Conservation (phyloP, 164 flowering plant genomes). For the Liriodendron chinense region DNA sequence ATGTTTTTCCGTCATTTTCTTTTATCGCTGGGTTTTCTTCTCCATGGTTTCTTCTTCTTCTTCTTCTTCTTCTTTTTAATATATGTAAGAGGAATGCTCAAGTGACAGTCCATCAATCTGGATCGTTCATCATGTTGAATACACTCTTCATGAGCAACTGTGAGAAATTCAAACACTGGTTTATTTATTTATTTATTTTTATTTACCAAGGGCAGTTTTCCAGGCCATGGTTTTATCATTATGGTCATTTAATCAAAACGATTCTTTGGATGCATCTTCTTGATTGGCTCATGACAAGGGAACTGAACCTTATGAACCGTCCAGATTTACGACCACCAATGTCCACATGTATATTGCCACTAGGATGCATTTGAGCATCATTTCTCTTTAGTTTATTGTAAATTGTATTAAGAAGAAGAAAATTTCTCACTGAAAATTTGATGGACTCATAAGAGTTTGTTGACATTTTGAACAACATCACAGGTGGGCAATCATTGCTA, state of each 20-base stretch:
- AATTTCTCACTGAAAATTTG: background rate
- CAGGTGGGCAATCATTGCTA: slow-evolving; percentile 79
- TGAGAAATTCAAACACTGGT: no score
- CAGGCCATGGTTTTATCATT: background rate
- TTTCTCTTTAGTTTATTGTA: no score
- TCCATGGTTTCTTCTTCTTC: background rate
- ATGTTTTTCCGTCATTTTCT: background rate
- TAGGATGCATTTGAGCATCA: no score
- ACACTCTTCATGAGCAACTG: background rate
- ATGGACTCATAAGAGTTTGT: background rate
- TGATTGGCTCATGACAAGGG: background rate
- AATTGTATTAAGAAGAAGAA: no score
- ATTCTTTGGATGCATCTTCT: background rate
- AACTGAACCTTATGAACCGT: background rate
- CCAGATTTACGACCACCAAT: background rate
- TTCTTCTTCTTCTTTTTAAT: background rate
- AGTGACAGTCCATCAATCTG: no score
- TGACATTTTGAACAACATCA: slow-evolving; percentile 13
- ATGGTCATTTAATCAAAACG: background rate
- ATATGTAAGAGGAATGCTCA: no score
- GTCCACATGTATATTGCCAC: no score
- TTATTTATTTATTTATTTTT: no score
- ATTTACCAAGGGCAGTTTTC: no score
- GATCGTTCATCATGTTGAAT: background rate
- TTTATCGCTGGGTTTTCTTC: background rate